Percentiles rank a stretch among this genome's conserved stretches.
These are phyloP conservation scores for Saccharum officinarum DNA, from an alignment of 176 grass and related monocot genomes.

Conservation along the genomic window DNA sequence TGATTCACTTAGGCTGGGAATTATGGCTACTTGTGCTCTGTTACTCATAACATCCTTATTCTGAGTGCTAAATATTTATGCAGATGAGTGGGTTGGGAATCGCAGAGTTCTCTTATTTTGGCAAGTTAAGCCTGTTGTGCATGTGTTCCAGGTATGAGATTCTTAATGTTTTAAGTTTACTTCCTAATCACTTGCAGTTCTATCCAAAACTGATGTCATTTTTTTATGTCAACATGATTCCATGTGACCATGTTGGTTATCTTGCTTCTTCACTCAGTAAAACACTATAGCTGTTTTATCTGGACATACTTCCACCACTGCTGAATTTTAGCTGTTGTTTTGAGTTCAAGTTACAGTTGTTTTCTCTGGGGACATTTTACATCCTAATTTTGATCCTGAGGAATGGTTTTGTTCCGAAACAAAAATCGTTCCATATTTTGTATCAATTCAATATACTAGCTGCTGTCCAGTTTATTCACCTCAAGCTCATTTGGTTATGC, in stretches of 20 bases:
- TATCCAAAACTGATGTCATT: neutral
- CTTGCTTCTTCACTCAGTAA: slow-evolving; percentile 14
- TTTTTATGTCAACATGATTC: neutral
- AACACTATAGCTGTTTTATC: slow-evolving; percentile 14
- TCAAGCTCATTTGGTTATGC: too few relatives aligned
- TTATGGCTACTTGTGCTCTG: neutral
- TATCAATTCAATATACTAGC: neutral
- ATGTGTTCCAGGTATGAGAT: slow-evolving; percentile 82
- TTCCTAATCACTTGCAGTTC: slow-evolving; percentile 9
- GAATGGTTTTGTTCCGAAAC: slow-evolving; percentile 5
- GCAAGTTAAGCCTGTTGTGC: slow-evolving; percentile 92
- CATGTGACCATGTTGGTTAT: slow-evolving; percentile 4
- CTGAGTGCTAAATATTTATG: slow-evolving; percentile 33
- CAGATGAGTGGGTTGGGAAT: slow-evolving; percentile 77
- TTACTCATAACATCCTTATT: slow-evolving; percentile 6
- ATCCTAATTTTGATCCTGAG: neutral
- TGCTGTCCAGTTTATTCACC: too few relatives aligned
- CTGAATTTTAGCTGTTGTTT: slow-evolving; percentile 11
- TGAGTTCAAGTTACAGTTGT: neutral
- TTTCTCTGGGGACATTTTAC: neutral
- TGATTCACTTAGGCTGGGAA: slow-evolving; percentile 18
- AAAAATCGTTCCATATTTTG: slow-evolving; percentile 6
- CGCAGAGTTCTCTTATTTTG: slow-evolving; percentile 92
- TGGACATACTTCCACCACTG: slow-evolving; percentile 8
- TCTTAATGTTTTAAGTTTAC: neutral